Evolutionary conservation across 441 rosid genomes (phyloP).

Genomic region (Pelargonium australe): DNA sequence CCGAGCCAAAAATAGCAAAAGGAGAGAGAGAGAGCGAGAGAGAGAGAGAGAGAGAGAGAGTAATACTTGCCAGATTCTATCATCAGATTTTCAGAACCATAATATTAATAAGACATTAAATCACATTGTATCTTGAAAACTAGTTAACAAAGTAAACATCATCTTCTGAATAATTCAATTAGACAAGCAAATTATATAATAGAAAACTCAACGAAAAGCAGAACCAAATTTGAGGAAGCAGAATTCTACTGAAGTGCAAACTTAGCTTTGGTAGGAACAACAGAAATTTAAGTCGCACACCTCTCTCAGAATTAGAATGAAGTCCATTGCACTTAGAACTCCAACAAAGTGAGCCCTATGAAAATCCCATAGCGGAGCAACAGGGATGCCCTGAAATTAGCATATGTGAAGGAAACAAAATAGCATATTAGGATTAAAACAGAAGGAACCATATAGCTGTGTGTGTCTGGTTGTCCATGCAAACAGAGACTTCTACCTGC

Average conservation of each 20-base stretch:
- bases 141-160: background rate
- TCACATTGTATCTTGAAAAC: background rate
- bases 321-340: slow-evolving; percentile 52
- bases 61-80: background rate
- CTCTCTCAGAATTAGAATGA: slow-evolving; percentile 56
- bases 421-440: background rate
- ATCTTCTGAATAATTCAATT: background rate
- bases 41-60: background rate
- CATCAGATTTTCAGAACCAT: background rate
- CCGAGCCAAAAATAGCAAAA: background rate
- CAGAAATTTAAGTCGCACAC: slow-evolving; percentile 22
- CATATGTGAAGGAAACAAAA: background rate
- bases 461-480: background rate
- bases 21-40: background rate
- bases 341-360: slow-evolving; percentile 49
- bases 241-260: no score
- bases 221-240: background rate
- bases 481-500: slow-evolving; percentile 41
- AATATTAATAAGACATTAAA: background rate
- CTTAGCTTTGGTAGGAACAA: background rate
- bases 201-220: background rate
- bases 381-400: slow-evolving; percentile 49
- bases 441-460: background rate
- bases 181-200: slow-evolving; percentile 2
- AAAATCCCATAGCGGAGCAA: slow-evolving; percentile 66